These are phyloP conservation scores for Fusarium ambrosium DNA, from an alignment of 2,329 filamentous ascomycete genomes.

Conservation along the genomic window DNA sequence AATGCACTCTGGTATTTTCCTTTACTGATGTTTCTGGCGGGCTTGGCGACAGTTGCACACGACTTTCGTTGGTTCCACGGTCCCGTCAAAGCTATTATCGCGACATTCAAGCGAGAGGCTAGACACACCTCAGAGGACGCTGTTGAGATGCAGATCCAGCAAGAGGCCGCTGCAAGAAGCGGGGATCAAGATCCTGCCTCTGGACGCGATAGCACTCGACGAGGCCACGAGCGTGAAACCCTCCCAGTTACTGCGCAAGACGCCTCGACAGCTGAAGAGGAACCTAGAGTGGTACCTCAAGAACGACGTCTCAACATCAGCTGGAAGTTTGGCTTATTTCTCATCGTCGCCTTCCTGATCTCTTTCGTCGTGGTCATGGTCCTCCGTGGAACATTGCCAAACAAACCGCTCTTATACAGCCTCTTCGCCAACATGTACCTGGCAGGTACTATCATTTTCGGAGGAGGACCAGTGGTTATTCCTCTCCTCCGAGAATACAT, in stretches of 20 bases:
- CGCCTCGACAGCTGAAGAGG: constrained; percentile 47
- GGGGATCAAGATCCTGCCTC: background rate
- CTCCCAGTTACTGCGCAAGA: background rate
- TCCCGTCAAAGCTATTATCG: background rate
- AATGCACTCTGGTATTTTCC: constrained; percentile 84
- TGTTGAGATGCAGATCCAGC: constrained; percentile 13
- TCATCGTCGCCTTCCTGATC: constrained; percentile 64
- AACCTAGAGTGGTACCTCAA: constrained; percentile 50
- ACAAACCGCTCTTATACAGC: constrained; percentile 63
- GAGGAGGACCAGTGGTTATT: constrained; percentile 75
- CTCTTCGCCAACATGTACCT: constrained; percentile 82
- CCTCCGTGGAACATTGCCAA: constrained; percentile 57
- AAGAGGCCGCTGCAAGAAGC: background rate
- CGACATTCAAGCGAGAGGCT: constrained; percentile 1
- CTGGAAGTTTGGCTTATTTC: constrained; percentile 58
- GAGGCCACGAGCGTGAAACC: background rate
- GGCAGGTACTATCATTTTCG: constrained; percentile 77
- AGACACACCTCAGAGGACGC: constrained; percentile 1
- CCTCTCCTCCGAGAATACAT: constrained; percentile 73
- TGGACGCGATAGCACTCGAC: background rate
- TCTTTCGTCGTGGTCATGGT: constrained; percentile 71
- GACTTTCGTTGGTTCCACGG: constrained; percentile 67
- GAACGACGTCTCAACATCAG: constrained; percentile 56
- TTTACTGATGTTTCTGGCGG: constrained; percentile 69
- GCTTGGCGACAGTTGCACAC: constrained; percentile 65